Evolutionary conservation across 1,139 yeast genomes (phyloP), one percentile per base, ranked within the genome.

Genomic region (Candida neerlandica): DNA sequence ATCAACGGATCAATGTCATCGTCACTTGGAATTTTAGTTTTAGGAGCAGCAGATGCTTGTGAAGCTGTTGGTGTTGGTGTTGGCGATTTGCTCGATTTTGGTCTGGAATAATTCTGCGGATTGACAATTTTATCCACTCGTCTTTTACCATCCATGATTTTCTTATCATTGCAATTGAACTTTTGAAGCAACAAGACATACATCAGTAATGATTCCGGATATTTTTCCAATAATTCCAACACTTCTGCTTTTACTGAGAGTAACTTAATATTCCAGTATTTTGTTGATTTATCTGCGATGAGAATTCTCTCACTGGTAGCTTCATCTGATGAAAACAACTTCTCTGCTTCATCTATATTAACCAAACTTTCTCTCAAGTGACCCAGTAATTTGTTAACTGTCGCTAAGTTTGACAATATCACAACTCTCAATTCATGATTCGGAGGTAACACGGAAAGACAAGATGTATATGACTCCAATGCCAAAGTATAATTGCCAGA

Each of bases 401-500:
- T 73, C 0, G 96, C 85, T 30, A 95, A 76, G 63, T 95, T 95
- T 0, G 97, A 87, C 44, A 77, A 75, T 2, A 91, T 80, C 29
- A 92, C 75, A 1, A 92, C 79, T 33, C 87, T 75, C 29, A 85
- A 73, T 43, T 86, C 80, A 64, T 94, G 97, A 4, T 70, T 70
- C 1, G 63, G 57, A 0, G 97, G 96, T 6, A 91, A 71, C 2
- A 82, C 71, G 23, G 75, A 69, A 37, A 90, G 70, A 32, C 96
- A 85, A 41, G 77, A 72, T 16, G 80, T 71, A 61, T 89, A 95
- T 47, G 76, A 74, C 21, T 73, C 76, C 15, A 82, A 73, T 0
- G 99, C 94, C 6, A 73, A 66, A 6, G 83, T 66, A 64, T 87
- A 95, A 64, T 94, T 94, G n/a, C 99, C 99, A 14, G 82, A 78